Evolutionary conservation across 2,329 filamentous ascomycete species (phyloP), one percentile per base, ranked within the genome.

Genomic region (Xylaria sp.): DNA sequence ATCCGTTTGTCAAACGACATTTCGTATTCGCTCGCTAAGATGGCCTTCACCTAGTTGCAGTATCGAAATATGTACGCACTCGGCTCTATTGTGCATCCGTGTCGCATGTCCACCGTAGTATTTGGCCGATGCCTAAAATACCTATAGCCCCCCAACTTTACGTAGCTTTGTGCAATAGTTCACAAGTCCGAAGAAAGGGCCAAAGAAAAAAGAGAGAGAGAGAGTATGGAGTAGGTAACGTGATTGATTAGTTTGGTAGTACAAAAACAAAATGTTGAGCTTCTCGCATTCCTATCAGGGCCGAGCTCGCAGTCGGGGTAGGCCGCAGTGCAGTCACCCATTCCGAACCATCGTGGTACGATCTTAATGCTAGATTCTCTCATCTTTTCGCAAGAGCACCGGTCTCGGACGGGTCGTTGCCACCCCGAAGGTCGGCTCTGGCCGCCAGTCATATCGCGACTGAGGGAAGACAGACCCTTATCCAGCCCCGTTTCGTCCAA

Each of bases 361-460:
- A 62, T 57, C 37, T 63, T 23, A 55, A 55, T 51, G 43, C 43
- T 50, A 43, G 57, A 51, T 51, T 56, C 17, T 45, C 51, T 49
- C n/a, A 17, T 42, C 35, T 38, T 28, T 21, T 31, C 14, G 56
- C 37, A 9, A n/a, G n/a, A n/a, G 17, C 60, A 57, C 63, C 63
- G 63, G 55, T 66, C 47, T 66, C 63, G 63, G 63, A 65, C 49
- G 46, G 37, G 12, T 31, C 55, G 23, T 59, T 46, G 62, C 62
- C 62, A 65, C 59, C 54, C 62, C 61, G 62, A 59, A 31, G 4
- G 55, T 56, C 62, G 62, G 59, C 62, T 63, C 49, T 31, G 42
- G 54, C 28, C 17, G 25, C 19, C 50, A 63, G 57, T 60, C 61
- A 63, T 57, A 21, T 31, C 28, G 12, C 38, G 50, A 60, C 56